Percentiles rank a stretch among this genome's conserved stretches.
These are phyloP conservation scores for Thelephora terrestris DNA, from an alignment of 1,284 basidiomycete species.

Conservation along the genomic window DNA sequence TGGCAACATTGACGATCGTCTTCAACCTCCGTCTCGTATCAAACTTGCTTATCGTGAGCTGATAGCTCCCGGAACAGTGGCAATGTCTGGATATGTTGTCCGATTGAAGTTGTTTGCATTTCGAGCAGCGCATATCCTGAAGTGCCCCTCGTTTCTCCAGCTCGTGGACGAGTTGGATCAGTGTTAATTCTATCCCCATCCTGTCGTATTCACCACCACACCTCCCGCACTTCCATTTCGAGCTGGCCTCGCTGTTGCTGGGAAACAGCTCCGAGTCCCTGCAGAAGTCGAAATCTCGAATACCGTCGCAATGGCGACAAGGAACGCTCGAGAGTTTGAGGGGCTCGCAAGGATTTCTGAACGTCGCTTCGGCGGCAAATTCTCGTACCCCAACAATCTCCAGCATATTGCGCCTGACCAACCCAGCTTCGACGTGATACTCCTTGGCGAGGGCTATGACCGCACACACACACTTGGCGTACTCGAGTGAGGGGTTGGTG, in stretches of 20 bases:
- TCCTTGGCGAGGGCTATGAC: conserved; percentile 74
- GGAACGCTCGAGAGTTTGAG: conserved; percentile 83
- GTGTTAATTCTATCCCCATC: conserved; percentile 72
- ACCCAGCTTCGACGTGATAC: conserved; percentile 75
- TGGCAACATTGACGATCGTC: conserved; percentile 74
- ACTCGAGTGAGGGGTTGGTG: conserved; percentile 78
- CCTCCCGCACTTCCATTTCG: conserved; percentile 55
- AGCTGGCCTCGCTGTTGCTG: conserved; percentile 31
- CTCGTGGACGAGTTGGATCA: conserved; percentile 69
- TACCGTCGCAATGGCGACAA: conserved; percentile 82
- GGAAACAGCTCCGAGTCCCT: conserved; percentile 85
- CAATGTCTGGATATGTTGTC: conserved; percentile 84
- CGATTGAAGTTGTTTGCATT: conserved; percentile 83
- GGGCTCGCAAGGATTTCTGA: conserved; percentile 90
- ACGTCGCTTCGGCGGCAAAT: conserved; percentile 76
- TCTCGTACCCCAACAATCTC: conserved; percentile 85
- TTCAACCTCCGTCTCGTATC: conserved; percentile 63
- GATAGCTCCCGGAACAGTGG: conserved; percentile 79
- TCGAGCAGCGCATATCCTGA: conserved; percentile 83
- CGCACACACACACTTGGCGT: conserved; percentile 84
- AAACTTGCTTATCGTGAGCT: conserved; percentile 57
- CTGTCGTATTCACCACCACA: conserved; percentile 90
- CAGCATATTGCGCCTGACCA: conserved; percentile 84
- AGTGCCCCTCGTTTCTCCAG: conserved; percentile 75
- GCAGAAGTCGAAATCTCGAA: conserved; percentile 92